A percentile compares a stretch with the other conserved stretches of the same genome.
Evolutionary conservation across 352 stramenopile genomes (phyloP).

Genomic region (Phytopythium mirpurense): DNA sequence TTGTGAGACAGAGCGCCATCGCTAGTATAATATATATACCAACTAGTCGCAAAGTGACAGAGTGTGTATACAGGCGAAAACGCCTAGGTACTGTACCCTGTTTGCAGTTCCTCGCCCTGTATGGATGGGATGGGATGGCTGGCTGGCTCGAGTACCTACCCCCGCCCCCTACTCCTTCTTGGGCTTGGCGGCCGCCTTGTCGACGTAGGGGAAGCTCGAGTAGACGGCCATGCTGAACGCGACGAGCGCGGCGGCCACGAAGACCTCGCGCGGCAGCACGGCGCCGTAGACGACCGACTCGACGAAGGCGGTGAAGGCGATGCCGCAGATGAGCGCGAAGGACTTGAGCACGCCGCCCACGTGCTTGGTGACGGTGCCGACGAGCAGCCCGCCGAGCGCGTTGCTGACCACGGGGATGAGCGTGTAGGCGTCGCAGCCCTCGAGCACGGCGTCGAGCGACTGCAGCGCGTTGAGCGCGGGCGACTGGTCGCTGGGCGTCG

Average conservation of each 20-base stretch:
- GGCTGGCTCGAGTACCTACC: too few relatives aligned
- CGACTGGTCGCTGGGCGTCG: constrained; percentile 29
- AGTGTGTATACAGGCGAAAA: too few relatives aligned
- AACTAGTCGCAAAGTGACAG: too few relatives aligned
- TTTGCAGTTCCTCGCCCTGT: too few relatives aligned
- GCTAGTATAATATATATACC: too few relatives aligned
- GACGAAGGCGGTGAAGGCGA: constrained; percentile 80
- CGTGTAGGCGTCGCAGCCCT: constrained; percentile 71
- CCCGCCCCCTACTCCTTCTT: constrained; percentile 40
- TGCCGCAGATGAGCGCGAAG: constrained; percentile 85
- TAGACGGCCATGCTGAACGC: constrained; percentile 68
- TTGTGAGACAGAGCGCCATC: too few relatives aligned
- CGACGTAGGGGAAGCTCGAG: constrained; percentile 63
- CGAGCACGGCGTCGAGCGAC: constrained; percentile 33
- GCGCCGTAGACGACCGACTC: constrained; percentile 68
- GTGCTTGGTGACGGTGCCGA: constrained; percentile 86
- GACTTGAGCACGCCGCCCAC: constrained; percentile 89
- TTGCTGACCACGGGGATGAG: constrained; percentile 80
- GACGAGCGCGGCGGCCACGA: constrained; percentile 63
- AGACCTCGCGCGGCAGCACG: constrained; percentile 56
- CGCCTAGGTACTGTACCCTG: too few relatives aligned
- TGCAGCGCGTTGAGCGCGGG: constrained; percentile 16
- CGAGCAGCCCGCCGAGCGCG: constrained; percentile 75
- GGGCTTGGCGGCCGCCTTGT: constrained; percentile 10
- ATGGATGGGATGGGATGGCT: too few relatives aligned